Evolutionary conservation across 352 stramenopile species (phyloP).

Genomic region (Globisporangium lucens): DNA sequence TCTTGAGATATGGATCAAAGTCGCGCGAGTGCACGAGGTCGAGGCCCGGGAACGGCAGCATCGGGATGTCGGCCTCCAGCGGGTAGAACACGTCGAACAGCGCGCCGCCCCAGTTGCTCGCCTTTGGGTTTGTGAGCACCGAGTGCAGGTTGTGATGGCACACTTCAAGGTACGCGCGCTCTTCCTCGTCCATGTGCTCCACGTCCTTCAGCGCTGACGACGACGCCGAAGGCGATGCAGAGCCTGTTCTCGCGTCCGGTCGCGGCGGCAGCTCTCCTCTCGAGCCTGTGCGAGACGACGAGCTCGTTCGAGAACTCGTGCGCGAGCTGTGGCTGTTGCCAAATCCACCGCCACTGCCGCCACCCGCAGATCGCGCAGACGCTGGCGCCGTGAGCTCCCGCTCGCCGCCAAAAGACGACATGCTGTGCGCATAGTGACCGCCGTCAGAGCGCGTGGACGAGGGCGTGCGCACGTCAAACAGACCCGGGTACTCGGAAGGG

Average conservation of each 20-base stretch:
- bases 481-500: slow-evolving; percentile 63
- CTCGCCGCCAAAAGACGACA: slow-evolving; percentile 19
- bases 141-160: slow-evolving; percentile 85
- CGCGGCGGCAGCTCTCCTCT: slow-evolving; percentile 7
- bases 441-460: slow-evolving; percentile 39
- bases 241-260: slow-evolving; percentile 7
- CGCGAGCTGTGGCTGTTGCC: slow-evolving; percentile 18
- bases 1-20: slow-evolving; percentile 77
- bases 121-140: slow-evolving; percentile 79
- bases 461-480: slow-evolving; percentile 60
- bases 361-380: slow-evolving; percentile 28
- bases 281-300: slow-evolving; percentile 28
- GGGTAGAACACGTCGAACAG: slow-evolving; percentile 76
- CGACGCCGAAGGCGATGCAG: not conserved
- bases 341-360: slow-evolving; percentile 1
- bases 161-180: slow-evolving; percentile 60
- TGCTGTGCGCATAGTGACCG: slow-evolving; percentile 19
- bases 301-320: slow-evolving; percentile 32
- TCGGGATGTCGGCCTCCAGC: slow-evolving; percentile 60
- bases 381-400: slow-evolving; percentile 22
- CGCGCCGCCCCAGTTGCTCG: slow-evolving; percentile 61
- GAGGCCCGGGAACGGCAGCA: slow-evolving; percentile 67
- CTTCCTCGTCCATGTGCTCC: slow-evolving; percentile 50
- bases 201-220: slow-evolving; percentile 21
- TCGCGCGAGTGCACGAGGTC: slow-evolving; percentile 56